phyloP scores from a whole-genome alignment of 1,139 yeast genomes.

The Kurtzmaniella natalensis region DNA sequence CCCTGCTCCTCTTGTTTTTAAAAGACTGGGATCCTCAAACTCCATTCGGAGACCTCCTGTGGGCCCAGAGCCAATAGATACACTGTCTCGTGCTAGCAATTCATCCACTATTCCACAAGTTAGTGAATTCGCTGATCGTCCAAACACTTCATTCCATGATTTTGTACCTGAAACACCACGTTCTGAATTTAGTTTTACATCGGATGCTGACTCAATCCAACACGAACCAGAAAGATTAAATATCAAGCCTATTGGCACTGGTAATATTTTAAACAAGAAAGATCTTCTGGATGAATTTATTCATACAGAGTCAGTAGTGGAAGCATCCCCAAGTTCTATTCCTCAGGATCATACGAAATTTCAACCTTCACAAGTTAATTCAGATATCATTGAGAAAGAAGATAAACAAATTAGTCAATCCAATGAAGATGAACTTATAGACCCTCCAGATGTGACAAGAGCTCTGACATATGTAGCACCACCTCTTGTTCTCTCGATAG shows the following conservation, averaged over 20 bases:
- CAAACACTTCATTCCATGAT: constrained; percentile 2
- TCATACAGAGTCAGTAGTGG: too few relatives aligned
- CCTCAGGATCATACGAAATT: not conserved
- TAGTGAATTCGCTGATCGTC: constrained; percentile 19
- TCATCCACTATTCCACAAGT: constrained; percentile 26
- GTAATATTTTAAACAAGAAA: not conserved
- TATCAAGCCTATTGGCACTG: too few relatives aligned
- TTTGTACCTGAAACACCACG: constrained; percentile 25
- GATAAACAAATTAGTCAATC: not conserved
- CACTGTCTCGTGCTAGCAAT: not conserved
- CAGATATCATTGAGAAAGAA: not conserved
- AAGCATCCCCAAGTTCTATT: not conserved
- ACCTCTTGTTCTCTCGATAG: constrained; percentile 25
- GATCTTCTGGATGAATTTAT: not conserved
- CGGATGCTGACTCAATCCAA: constrained; percentile 37
- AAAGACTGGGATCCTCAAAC: constrained; percentile 6
- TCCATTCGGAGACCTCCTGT: constrained; percentile 5
- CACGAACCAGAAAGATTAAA: constrained; percentile 28
- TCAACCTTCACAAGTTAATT: not conserved
- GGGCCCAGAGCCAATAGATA: not conserved
- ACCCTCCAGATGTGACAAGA: not conserved
- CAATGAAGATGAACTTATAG: not conserved
- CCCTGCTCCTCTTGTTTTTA: not conserved
- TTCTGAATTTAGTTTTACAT: constrained; percentile 30
- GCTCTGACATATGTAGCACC: constrained; percentile 8